phyloP scores from a whole-genome alignment of 345 rosid species.

The Nephelium lappaceum region DNA sequence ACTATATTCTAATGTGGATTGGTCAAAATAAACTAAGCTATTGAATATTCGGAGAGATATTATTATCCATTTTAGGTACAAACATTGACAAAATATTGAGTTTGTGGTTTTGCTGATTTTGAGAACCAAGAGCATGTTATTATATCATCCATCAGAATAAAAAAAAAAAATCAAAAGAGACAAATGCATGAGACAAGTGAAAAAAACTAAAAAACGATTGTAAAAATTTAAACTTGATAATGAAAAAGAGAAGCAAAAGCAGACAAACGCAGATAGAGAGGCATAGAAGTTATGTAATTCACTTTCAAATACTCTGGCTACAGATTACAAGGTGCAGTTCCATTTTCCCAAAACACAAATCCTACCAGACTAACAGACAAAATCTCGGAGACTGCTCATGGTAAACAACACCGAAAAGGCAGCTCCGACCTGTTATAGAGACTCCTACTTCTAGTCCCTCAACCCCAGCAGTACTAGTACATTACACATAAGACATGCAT shows the following conservation, averaged over 20 bases:
- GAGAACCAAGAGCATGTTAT: no score
- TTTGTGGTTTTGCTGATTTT: no score
- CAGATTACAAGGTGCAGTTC: constrained; percentile 13
- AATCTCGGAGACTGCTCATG: constrained; percentile 30
- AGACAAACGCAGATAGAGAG: constrained; percentile 14
- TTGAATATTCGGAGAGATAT: neutral
- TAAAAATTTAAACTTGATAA: no score
- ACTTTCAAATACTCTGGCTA: constrained; percentile 11
- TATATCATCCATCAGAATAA: neutral
- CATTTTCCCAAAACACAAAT: constrained; percentile 29
- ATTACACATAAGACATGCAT: neutral
- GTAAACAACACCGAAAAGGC: constrained; percentile 27
- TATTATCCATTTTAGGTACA: no score
- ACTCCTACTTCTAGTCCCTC: constrained; percentile 1
- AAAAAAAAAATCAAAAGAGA: neutral
- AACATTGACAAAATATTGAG: no score
- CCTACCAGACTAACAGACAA: constrained; percentile 41
- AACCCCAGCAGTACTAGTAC: neutral
- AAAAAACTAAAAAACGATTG: no score
- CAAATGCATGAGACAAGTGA: neutral
- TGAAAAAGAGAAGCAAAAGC: neutral
- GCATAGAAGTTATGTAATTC: constrained; percentile 11
- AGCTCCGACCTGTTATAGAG: constrained; percentile 26
- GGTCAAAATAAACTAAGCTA: no score
- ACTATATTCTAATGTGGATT: no score